phyloP scores from a whole-genome alignment of 1,284 basidiomycete species.

The Heterobasidion irregulare region DNA sequence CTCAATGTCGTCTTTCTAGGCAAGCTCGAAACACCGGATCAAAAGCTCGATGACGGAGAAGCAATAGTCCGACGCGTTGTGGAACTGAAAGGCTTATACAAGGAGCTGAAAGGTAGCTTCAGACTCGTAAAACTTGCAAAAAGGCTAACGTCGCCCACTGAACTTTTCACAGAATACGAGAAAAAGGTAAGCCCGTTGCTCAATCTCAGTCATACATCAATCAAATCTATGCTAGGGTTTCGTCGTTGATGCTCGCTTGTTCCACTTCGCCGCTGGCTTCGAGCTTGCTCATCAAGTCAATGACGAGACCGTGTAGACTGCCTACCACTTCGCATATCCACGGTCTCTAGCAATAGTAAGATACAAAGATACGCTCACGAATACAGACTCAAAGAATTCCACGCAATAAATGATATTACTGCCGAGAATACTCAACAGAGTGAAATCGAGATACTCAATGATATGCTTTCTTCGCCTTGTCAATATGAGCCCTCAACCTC shows the following conservation, averaged over 20 bases:
- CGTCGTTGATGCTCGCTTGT: slow-evolving; percentile 69
- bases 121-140: not conserved
- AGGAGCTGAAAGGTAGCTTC: slow-evolving; percentile 54
- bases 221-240: slow-evolving; percentile 40
- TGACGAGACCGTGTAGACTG: no score
- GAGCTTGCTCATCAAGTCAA: slow-evolving; percentile 32
- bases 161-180: no score
- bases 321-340: no score
- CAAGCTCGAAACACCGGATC: slow-evolving; percentile 47
- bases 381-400: no score
- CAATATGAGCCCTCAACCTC: slow-evolving; percentile 66
- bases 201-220: no score
- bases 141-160: not conserved
- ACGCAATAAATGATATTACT: no score
- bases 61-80: slow-evolving; percentile 73
- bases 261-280: slow-evolving; percentile 67
- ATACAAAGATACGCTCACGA: no score
- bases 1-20: slow-evolving; percentile 56
- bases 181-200: no score
- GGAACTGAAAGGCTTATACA: slow-evolving; percentile 53
- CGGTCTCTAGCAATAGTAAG: no score
- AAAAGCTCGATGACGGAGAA: slow-evolving; percentile 75
- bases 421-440: no score
- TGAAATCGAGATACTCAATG: slow-evolving; percentile 15
- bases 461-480: slow-evolving; percentile 55